Evolutionary conservation across 139 green algal genomes (phyloP).

Genomic region (Zygnema circumcarinatum): DNA sequence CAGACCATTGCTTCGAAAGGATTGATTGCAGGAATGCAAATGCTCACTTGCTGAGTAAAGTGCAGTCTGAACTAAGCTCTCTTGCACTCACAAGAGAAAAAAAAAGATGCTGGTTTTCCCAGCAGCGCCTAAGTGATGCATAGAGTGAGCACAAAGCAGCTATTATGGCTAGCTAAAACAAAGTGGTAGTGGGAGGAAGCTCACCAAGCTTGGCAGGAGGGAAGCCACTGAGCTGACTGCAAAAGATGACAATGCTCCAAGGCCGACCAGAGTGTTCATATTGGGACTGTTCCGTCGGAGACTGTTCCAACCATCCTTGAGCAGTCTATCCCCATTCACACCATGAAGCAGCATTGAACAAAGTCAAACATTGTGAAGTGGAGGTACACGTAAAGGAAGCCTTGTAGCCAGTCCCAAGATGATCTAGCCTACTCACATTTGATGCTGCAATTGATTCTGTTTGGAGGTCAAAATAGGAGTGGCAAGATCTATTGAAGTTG

Average conservation of each 20-base stretch:
- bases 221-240: slow-evolving; percentile 80
- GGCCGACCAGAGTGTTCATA: slow-evolving; percentile 97
- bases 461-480: background rate
- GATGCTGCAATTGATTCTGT: background rate
- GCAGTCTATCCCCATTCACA: slow-evolving; percentile 59
- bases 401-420: background rate
- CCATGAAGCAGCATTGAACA: background rate
- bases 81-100: too few relatives aligned
- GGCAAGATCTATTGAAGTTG: too few relatives aligned
- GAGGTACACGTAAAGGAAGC: background rate
- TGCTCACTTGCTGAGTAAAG: too few relatives aligned
- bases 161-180: too few relatives aligned
- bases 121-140: too few relatives aligned
- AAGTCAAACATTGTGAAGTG: background rate
- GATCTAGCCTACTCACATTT: too few relatives aligned
- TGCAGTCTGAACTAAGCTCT: too few relatives aligned
- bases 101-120: too few relatives aligned
- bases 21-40: too few relatives aligned
- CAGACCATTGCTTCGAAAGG: too few relatives aligned
- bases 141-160: too few relatives aligned
- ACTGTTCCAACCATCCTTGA: slow-evolving; percentile 74
- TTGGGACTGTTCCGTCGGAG: slow-evolving; percentile 79
- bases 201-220: slow-evolving; percentile 71
- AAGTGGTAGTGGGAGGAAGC: too few relatives aligned
- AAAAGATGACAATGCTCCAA: slow-evolving; percentile 88